Percentiles rank a stretch among this genome's conserved stretches.
Evolutionary conservation across 805 yeast species (phyloP).

Genomic region (Saturnispora kantuleensis): DNA sequence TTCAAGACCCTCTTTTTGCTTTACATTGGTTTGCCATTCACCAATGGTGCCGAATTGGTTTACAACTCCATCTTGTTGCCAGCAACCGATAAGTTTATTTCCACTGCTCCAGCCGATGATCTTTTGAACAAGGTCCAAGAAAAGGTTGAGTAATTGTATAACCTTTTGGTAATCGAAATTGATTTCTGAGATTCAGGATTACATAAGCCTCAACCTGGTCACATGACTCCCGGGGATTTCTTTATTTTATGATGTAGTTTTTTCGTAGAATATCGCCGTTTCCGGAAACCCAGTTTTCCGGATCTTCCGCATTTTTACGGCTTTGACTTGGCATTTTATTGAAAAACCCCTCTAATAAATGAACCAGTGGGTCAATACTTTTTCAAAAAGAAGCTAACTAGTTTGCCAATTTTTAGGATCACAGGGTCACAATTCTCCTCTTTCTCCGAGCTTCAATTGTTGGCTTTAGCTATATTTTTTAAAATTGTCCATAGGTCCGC

Average conservation of each 20-base stretch:
- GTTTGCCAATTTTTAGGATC: background rate
- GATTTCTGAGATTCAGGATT: background rate
- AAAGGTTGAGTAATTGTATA: conserved; percentile 29
- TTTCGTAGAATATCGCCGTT: background rate
- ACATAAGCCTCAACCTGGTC: background rate
- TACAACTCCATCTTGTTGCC: conserved; percentile 64
- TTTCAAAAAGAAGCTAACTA: background rate
- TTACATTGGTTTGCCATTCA: conserved; percentile 79
- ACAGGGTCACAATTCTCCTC: background rate
- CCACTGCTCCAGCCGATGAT: conserved; percentile 25
- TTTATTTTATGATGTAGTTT: background rate
- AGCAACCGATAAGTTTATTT: conserved; percentile 35
- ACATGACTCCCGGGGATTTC: background rate
- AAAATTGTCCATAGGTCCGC: background rate
- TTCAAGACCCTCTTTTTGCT: conserved; percentile 82
- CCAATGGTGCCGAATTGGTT: conserved; percentile 74
- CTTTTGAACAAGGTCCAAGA: conserved; percentile 38
- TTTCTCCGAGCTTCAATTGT: background rate
- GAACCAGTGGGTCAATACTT: too few relatives aligned
- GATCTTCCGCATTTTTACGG: too few relatives aligned
- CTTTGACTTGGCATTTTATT: too few relatives aligned
- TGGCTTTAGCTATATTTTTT: background rate
- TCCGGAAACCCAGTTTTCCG: background rate
- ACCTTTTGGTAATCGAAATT: background rate
- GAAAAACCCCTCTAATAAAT: too few relatives aligned